Base-by-base conservation (phyloP, 306 rosid species). In the Oemleria cerasiformis region DNA sequence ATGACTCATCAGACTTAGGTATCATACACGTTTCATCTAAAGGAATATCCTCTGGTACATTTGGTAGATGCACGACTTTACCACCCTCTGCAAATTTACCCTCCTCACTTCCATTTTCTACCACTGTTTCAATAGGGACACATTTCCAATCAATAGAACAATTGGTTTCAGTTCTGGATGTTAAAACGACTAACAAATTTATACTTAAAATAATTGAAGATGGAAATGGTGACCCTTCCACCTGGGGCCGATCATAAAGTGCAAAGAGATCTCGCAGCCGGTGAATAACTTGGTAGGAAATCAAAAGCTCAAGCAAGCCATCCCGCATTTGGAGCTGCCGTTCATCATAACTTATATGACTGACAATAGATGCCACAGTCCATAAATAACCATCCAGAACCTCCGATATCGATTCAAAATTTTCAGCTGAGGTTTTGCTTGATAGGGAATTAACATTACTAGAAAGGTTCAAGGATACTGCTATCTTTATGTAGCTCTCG, bases 241-340 rank as follows among this genome's bases (percentile, higher is more conserved):
- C 96, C 83, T 94, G 98, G 50, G 98, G 98, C 83, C 98, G 85
- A 76, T 94, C 96, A 79, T 94, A 92, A 71, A 94, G 98, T 50
- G 98, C 97, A 87, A 94, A 94, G 73, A 94, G 95, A 82, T 94
- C 98, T 72, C 97, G 85, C 64, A 94, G 69, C 76, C 98, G 81
- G 54, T 94, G 98, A 84, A 94, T 84, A 80, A 87, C 92, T 87
- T 91, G 95, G 73, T 94, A 94, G 51, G 96, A 86, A 82, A 88
- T 77, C 78, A 94, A 77, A 76, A 94, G 77, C 84, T 94, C 98
- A 65, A 94, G 80, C 85, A 94, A 87, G 74, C 95, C 88, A 84
- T 94, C 97, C 78, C 90, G 83, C 98, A 94, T 94, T 79, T 94
- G 96, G 75, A 94, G 90, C 74, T 94, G 96, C 58, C 84, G 85